Evolutionary conservation across 352 stramenopile species (phyloP), one percentile per base, ranked within the genome.

Genomic region (Globisporangium emineosum): DNA sequence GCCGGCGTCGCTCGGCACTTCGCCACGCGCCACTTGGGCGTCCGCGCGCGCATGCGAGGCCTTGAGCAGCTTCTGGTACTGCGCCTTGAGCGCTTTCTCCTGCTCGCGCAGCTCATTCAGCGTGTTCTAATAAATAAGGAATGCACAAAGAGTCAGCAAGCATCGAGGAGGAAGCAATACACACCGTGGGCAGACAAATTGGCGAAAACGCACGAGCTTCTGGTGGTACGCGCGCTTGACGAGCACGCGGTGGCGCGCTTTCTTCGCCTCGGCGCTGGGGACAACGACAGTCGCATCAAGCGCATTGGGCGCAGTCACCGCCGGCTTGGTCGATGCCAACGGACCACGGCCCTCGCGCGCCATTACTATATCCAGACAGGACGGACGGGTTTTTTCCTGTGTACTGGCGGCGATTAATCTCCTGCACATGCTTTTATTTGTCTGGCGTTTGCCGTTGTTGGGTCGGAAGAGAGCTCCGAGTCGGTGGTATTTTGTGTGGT

Each of bases 201-300:
- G 19, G 42, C 17, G 25, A 42, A 17, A 2, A 60, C 70, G 29
- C 33, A 75, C 71, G 25, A 75, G 68, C 56, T 69, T 70, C 35
- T 67, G 57, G 65, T 78, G 65, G 45, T 78, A 78, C n/a, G 68
- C 62, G 32, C 71, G 68, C 56, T 78, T 75, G 57, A 78, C 71
- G n/a, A 71, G 67, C 37, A 75, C 56, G 19, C 71, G 65, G 52
- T 78, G 71, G 40, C 52, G 50, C 42, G 56, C 56, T 9, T 53
- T 51, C 45, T 62, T 62, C 43, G 42, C 60, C 13, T 66, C 60
- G 1, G 30, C 58, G 15, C 21, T 19, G 30, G 10, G 4, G 12
- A n/a, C 33, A 40, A 40, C 10, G 2, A 12, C 33, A 12, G 33
- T 12, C 9, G 10, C 12, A 32, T 2, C 29, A 32, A 32, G 2